phyloP scores from a whole-genome alignment of 108 stramenopile species.

The Cyclotella kingstonii region DNA sequence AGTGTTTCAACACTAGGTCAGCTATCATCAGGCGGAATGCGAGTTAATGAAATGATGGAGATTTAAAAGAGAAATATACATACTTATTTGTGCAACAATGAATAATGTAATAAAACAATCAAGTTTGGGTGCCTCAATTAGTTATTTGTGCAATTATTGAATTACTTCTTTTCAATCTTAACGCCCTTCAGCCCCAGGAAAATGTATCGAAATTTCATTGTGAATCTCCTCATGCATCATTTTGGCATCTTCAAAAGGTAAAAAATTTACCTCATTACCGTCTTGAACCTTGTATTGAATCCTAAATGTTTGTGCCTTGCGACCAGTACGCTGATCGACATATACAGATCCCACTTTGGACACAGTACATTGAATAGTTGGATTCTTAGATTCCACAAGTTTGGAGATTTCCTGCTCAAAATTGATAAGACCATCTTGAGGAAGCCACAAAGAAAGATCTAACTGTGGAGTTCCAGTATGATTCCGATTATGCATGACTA shows the following conservation, averaged over 20 bases:
- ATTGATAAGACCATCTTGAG: slow-evolving; percentile 6
- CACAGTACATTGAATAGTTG: slow-evolving; percentile 4
- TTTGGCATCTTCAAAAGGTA: slow-evolving; percentile 38
- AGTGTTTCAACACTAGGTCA: slow-evolving; percentile 35
- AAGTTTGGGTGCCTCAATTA: too few relatives aligned
- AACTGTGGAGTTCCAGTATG: slow-evolving; percentile 26
- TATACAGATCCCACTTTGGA: slow-evolving; percentile 20
- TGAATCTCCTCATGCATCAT: slow-evolving; percentile 34
- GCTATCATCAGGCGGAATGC: slow-evolving; percentile 14
- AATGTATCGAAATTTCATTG: slow-evolving; percentile 21
- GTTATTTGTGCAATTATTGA: too few relatives aligned
- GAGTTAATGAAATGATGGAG: slow-evolving; percentile 37
- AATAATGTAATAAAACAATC: too few relatives aligned
- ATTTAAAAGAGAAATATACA: slow-evolving; percentile 21
- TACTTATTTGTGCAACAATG: too few relatives aligned
- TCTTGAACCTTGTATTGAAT: slow-evolving; percentile 34
- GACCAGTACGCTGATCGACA: slow-evolving; percentile 27
- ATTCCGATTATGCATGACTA: slow-evolving; percentile 37
- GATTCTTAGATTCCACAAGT: neutral
- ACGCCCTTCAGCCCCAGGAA: slow-evolving; percentile 52
- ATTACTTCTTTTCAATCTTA: too few relatives aligned
- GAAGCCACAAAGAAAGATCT: slow-evolving; percentile 44
- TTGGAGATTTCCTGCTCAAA: slow-evolving; percentile 7
- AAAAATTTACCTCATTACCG: slow-evolving; percentile 7
- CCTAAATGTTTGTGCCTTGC: slow-evolving; percentile 37